phyloP scores from a whole-genome alignment of 2,329 filamentous ascomycete genomes.

The Alternaria sp. region DNA sequence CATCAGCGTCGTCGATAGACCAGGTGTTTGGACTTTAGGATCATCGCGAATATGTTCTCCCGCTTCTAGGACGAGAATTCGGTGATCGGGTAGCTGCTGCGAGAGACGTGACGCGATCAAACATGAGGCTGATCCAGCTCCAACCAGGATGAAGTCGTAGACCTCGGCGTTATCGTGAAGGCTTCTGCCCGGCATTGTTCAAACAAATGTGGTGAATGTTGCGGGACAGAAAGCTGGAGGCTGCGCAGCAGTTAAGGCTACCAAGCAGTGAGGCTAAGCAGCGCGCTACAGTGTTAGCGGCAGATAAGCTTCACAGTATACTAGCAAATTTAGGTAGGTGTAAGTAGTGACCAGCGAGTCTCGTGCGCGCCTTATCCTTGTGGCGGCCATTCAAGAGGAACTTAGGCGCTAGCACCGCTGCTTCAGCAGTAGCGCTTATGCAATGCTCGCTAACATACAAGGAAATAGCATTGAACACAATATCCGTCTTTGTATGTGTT shows the following conservation, averaged over 20 bases:
- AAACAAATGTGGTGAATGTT: not conserved
- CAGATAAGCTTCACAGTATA: slow-evolving; percentile 1
- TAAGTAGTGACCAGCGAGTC: not conserved
- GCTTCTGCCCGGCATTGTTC: slow-evolving; percentile 7
- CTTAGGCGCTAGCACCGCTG: not conserved
- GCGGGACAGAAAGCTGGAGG: not conserved
- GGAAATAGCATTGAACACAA: not conserved
- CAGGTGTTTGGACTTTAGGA: slow-evolving; percentile 25
- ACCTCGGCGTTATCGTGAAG: not conserved
- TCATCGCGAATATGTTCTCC: slow-evolving; percentile 26
- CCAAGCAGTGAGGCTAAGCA: not conserved
- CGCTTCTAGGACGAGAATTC: slow-evolving; percentile 26
- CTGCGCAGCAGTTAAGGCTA: not conserved
- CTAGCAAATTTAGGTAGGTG: slow-evolving; percentile 5
- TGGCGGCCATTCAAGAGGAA: not conserved
- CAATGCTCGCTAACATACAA: not conserved
- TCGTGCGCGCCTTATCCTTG: not conserved
- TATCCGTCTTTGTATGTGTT: not conserved
- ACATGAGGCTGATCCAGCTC: slow-evolving; percentile 28
- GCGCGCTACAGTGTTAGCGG: not conserved
- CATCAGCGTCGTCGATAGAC: slow-evolving; percentile 15
- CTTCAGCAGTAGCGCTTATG: not conserved
- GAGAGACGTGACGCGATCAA: slow-evolving; percentile 30
- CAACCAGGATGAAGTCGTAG: slow-evolving; percentile 28
- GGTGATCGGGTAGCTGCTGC: slow-evolving; percentile 17